A percentile compares a stretch with the other conserved stretches of the same genome.
phyloP scores from a whole-genome alignment of 305 asterid species.

The Fraxinus albicans region DNA sequence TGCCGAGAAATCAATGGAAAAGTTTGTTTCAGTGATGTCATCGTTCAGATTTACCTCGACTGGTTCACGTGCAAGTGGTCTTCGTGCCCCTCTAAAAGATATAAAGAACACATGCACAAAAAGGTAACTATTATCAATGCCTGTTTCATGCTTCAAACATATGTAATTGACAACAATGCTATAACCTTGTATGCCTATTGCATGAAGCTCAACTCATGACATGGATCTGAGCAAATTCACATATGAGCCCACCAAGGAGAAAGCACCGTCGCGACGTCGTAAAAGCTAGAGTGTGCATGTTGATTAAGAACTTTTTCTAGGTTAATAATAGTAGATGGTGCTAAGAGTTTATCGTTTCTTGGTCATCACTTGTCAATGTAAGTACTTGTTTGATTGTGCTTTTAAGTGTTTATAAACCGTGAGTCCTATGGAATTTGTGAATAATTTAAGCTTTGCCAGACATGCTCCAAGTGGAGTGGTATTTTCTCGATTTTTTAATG shows the following conservation, averaged over 20 bases:
- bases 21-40: conserved; percentile 70
- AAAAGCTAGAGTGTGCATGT: conserved; percentile 26
- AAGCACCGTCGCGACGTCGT: conserved; percentile 26
- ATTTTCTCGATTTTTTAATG: not conserved
- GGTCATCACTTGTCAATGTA: not conserved
- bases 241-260: conserved; percentile 33
- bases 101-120: conserved; percentile 52
- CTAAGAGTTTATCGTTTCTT: not conserved
- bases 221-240: conserved; percentile 38
- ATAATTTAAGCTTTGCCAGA: not conserved
- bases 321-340: not conserved
- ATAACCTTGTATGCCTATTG: not conserved
- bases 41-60: conserved; percentile 69
- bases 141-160: not conserved
- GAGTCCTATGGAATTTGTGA: not conserved
- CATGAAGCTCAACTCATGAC: conserved; percentile 34
- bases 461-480: not conserved
- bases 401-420: not conserved
- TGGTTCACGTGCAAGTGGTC: conserved; percentile 94
- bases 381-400: not conserved
- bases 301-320: not conserved
- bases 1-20: conserved; percentile 85
- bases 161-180: not conserved
- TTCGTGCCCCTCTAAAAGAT: conserved; percentile 87
- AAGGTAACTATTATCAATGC: conserved; percentile 39